Base-by-base conservation (phyloP, 352 stramenopile species). In the Pythium volutum region DNA sequence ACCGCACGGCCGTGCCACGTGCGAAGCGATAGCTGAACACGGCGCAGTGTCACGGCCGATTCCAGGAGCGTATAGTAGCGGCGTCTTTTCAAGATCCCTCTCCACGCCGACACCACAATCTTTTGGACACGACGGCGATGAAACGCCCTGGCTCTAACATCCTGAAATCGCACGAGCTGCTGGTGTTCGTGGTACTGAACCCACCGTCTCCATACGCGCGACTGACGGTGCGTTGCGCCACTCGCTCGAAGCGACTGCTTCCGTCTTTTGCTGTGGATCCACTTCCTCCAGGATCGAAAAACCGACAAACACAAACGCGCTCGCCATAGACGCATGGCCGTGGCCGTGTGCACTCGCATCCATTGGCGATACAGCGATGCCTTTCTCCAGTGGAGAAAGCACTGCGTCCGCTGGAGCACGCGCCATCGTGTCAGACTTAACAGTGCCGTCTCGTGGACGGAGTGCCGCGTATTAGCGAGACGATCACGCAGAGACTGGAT, bases 1-100 rank as follows among this genome's bases (percentile, higher is more conserved):
- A 64, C 48, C 0, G 58, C 53, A 2, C n/a, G 22, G 15, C 4
- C 11, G 20, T 64, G 57, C 64, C 64, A 71, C 29, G 41, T 25
- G 12, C 31, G 12, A 12, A 64, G 14, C 31, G 52, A 63, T 36
- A 41, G 51, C 7, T 49, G 53, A 4, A 48, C 42, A 23, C 57
- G 54, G 9, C 50, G 33, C 8, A 70, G 31, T 16, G 38, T 57
- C 10, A 61, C 20, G 1, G 62, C 41, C 9, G 55, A 22, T 26
- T 46, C 43, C 1, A 62, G 41, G 0, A 62, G 43, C 14, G 10
- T 29, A 29, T 29, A 34, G 16, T 60, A 45, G 2, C 39, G 60
- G 4, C 39, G 46, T 7, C 20, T 36, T 5, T 38, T 18, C 1
- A 59, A 14, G 12, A 20, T 20, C 2, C 23, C 2, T 18, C 33